Evolutionary conservation across 257 asterid genomes (phyloP), one percentile per base, ranked within the genome.

Genomic region (Scutellaria baicalensis): DNA sequence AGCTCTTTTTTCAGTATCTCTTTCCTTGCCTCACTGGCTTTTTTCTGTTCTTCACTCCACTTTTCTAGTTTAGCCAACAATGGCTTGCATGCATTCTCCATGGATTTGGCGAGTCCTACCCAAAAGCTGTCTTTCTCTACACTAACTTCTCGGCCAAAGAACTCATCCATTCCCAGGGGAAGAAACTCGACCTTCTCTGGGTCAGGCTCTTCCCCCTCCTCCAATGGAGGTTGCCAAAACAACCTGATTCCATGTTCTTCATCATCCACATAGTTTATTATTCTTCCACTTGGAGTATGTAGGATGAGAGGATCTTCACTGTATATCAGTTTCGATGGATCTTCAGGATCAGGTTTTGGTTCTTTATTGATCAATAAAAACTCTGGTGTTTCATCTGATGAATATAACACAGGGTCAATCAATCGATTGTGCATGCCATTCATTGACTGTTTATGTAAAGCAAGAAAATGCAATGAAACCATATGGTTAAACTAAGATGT

Each of bases 311-410:
- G 99, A 65, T 94, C 99, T 74, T 89, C 96, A 5, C 76, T 80
- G 70, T 86, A 77, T 56, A 86, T 65, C 21, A 84, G 87, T 63
- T 84, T 76, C n/a, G 96, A 83, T 47, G 99, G 96, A 71, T 94
- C 83, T 66, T 91, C 79, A 4, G 99, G 99, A 83, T 94, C 96
- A 49, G 97, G 93, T 78, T 84, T 88, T 13, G 97, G 97, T 56
- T 91, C 97, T 75, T 87, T 84, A 71, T 89, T 89, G 59, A 91
- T 64, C 64, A 94, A 82, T 44, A 88, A 64, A 64, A 94, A 94
- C 71, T 94, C 99, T 60, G 96, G 96, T 44, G 70, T 74, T 70
- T 89, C 75, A 48, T 91, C 97, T 91, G 86, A 78, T 31, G 23
- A 47, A 76, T 56, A 69, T 23, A 74, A 68, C 9, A 70, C 31